A percentile compares a stretch with the other conserved stretches of the same genome.
phyloP scores from a whole-genome alignment of 176 grass and related monocot genomes.

The Paspalum vaginatum region DNA sequence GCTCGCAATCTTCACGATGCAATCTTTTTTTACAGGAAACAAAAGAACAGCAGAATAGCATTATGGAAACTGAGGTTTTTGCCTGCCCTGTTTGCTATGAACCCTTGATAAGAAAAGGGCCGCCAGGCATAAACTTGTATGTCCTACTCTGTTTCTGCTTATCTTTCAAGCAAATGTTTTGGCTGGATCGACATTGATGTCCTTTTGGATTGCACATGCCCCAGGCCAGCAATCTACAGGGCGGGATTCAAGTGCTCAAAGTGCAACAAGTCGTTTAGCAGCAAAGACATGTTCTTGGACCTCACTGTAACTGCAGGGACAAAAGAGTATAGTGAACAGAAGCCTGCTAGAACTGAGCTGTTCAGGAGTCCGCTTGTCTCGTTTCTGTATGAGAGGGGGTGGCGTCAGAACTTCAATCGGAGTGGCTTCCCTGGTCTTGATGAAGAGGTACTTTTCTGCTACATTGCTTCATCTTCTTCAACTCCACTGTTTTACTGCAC shows the following conservation, averaged over 20 bases:
- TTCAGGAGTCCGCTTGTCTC: constrained; percentile 88
- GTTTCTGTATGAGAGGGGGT: constrained; percentile 96
- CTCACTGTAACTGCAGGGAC: constrained; percentile 87
- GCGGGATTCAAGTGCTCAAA: constrained; percentile 87
- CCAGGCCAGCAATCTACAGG: constrained; percentile 89
- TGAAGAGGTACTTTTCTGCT: constrained; percentile 69
- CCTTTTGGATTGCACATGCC: neutral
- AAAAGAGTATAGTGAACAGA: constrained; percentile 80
- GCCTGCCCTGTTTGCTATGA: constrained; percentile 91
- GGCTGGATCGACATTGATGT: neutral
- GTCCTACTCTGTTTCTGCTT: constrained; percentile 16
- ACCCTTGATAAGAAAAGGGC: constrained; percentile 80
- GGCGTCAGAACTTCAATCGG: constrained; percentile 90
- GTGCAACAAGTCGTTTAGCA: constrained; percentile 85
- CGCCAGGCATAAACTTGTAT: constrained; percentile 85
- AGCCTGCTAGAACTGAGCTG: constrained; percentile 90
- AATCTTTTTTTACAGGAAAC: constrained; percentile 51
- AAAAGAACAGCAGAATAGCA: constrained; percentile 39
- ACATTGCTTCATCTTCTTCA: neutral
- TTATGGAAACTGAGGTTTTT: constrained; percentile 52
- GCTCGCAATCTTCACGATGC: neutral
- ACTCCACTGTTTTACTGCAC: neutral
- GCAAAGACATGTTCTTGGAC: constrained; percentile 88
- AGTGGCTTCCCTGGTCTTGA: constrained; percentile 96
- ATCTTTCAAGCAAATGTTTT: neutral